phyloP scores from a whole-genome alignment of 805 yeast species.

The Nakazawaea peltata region DNA sequence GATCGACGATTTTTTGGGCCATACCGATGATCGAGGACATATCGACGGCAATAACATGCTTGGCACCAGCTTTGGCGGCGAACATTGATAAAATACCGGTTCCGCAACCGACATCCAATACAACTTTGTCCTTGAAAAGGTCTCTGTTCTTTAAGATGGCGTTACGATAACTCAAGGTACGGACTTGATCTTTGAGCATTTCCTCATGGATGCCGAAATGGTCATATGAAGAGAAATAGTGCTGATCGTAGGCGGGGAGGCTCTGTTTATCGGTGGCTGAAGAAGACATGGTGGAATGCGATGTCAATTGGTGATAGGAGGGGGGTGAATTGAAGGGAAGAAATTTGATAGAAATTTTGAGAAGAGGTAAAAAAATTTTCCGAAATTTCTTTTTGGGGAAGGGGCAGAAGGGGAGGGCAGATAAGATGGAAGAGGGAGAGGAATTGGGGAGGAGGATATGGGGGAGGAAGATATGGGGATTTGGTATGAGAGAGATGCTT shows the following conservation, averaged over 20 bases:
- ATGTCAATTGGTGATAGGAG: too few species aligned
- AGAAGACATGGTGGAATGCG: too few species aligned
- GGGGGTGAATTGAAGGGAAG: too few species aligned
- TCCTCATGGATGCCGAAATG: conserved; percentile 98
- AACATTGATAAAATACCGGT: conserved; percentile 97
- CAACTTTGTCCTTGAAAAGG: conserved; percentile 86
- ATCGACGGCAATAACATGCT: conserved; percentile 95
- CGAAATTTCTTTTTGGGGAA: too few species aligned
- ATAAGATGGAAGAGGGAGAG: too few species aligned
- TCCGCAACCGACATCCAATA: conserved; percentile 97
- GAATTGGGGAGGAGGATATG: too few species aligned
- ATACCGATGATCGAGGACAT: conserved; percentile 93
- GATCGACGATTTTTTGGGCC: conserved; percentile 82
- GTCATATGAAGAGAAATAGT: conserved; percentile 91
- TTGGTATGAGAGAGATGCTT: too few species aligned
- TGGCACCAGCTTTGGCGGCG: conserved; percentile 98
- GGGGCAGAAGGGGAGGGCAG: too few species aligned
- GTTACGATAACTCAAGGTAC: conserved; percentile 86
- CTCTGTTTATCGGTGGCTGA: conserved; percentile 62
- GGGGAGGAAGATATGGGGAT: too few species aligned
- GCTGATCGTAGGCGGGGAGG: conserved; percentile 77
- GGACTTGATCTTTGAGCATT: conserved; percentile 92
- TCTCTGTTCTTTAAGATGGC: conserved; percentile 88
- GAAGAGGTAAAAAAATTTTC: too few species aligned
- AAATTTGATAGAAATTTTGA: too few species aligned